Conservation (phyloP, 2,329 filamentous ascomycete species). For the Penicillium sp. region DNA sequence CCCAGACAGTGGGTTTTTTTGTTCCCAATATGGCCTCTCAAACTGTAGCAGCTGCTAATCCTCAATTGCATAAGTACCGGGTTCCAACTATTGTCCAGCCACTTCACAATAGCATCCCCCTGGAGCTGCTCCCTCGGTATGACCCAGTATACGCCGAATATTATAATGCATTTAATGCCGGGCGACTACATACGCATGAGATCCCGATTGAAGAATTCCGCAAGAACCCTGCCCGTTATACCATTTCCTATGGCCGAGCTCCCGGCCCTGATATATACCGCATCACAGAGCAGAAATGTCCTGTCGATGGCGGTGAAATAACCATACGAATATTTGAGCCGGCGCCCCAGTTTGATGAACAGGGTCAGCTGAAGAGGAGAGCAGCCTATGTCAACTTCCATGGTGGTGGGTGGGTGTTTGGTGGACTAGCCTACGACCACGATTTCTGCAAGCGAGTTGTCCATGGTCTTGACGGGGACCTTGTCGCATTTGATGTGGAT, state of each 20-base stretch:
- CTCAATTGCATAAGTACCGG: conserved; percentile 26
- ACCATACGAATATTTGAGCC: conserved; percentile 43
- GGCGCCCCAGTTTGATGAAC: conserved; percentile 20
- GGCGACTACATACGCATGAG: conserved; percentile 44
- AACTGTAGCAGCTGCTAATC: conserved; percentile 9
- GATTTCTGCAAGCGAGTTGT: conserved; percentile 44
- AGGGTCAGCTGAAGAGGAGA: conserved; percentile 30
- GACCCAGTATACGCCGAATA: conserved; percentile 43
- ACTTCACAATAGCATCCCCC: conserved; percentile 44
- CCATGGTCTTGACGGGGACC: conserved; percentile 35
- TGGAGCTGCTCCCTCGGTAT: conserved; percentile 36
- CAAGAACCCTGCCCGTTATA: conserved; percentile 40
- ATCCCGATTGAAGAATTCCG: conserved; percentile 41
- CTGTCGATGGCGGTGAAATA: conserved; percentile 41
- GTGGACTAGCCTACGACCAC: conserved; percentile 37
- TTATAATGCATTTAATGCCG: conserved; percentile 44
- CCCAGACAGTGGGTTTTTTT: background rate
- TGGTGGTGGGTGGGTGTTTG: conserved; percentile 46
- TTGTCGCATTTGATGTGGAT: conserved; percentile 46
- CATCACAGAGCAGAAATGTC: conserved; percentile 42
- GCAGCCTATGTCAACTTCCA: conserved; percentile 45
- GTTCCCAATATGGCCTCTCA: conserved; percentile 8
- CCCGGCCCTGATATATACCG: conserved; percentile 36
- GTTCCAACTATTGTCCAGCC: conserved; percentile 31
- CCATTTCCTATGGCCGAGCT: conserved; percentile 39